Evolutionary conservation across 768 basidiomycete species (phyloP).

Genomic region (Termitomyces sp.): DNA sequence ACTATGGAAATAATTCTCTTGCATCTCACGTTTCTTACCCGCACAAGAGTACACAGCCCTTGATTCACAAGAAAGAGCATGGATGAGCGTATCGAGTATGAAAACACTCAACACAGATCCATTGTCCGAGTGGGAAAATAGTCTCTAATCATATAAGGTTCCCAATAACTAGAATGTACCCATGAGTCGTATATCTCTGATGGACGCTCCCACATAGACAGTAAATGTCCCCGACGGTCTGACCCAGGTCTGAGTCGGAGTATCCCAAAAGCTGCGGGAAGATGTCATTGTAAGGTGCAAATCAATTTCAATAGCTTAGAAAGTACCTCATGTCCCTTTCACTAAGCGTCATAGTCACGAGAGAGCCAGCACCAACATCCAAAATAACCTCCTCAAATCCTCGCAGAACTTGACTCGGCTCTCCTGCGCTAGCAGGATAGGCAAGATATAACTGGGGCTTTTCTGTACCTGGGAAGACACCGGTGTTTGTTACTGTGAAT

Average conservation of each 20-base stretch:
- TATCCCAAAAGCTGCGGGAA: slow-evolving; percentile 44
- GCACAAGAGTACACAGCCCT: no score
- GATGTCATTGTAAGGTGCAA: no score
- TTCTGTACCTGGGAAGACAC: slow-evolving; percentile 42
- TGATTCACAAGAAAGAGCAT: no score
- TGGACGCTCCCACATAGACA: slow-evolving; percentile 50
- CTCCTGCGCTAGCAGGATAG: slow-evolving; percentile 40
- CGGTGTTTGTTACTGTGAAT: slow-evolving; percentile 45
- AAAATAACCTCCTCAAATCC: slow-evolving; percentile 46
- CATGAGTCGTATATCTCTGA: slow-evolving; percentile 38
- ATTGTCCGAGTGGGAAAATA: background rate
- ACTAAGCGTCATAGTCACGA: slow-evolving; percentile 30
- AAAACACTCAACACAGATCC: background rate
- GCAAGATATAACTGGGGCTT: slow-evolving; percentile 49
- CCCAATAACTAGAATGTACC: slow-evolving; percentile 20
- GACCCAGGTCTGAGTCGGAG: slow-evolving; percentile 41
- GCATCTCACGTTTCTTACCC: no score
- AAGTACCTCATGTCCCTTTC: slow-evolving; percentile 41
- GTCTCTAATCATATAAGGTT: background rate
- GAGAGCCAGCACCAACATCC: slow-evolving; percentile 26
- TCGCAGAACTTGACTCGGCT: slow-evolving; percentile 43
- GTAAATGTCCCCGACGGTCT: slow-evolving; percentile 46
- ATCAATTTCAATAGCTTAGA: background rate
- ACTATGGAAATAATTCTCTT: no score
- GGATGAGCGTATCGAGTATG: no score